These are phyloP conservation scores for Pythium folliculosum DNA, from an alignment of 352 stramenopile species.

Conservation along the genomic window DNA sequence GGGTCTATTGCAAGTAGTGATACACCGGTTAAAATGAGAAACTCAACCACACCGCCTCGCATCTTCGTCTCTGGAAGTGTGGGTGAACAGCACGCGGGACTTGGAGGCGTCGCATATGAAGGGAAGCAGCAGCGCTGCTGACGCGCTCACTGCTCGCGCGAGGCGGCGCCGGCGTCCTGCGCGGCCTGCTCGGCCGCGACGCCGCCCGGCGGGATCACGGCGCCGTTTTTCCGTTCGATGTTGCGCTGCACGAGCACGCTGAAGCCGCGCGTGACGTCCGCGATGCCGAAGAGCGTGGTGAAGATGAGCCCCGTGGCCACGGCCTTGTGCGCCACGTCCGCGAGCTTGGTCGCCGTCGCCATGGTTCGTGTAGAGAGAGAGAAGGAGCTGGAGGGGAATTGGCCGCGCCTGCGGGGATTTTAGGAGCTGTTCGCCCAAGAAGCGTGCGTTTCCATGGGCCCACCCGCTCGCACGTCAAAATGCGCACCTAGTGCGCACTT, in stretches of 20 bases:
- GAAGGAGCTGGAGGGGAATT: not conserved
- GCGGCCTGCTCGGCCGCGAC: conserved; percentile 2
- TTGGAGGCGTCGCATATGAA: too few relatives aligned
- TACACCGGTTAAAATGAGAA: conserved; percentile 1
- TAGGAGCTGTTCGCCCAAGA: conserved; percentile 1
- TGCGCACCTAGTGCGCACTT: not conserved
- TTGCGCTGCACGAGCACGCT: conserved; percentile 80
- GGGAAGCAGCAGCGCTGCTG: too few relatives aligned
- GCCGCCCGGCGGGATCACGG: not conserved
- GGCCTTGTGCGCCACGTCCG: conserved; percentile 82
- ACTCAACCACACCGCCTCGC: not conserved
- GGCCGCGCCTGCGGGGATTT: too few relatives aligned
- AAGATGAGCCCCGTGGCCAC: conserved; percentile 74
- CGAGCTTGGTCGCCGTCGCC: conserved; percentile 45
- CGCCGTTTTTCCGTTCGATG: conserved; percentile 51
- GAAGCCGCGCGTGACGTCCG: conserved; percentile 82
- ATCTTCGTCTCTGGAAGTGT: too few relatives aligned
- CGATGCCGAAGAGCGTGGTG: conserved; percentile 62
- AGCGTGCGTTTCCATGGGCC: conserved; percentile 12
- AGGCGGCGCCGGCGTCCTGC: not conserved
- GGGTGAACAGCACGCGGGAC: too few relatives aligned
- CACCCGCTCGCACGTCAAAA: not conserved
- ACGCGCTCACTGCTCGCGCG: conserved; percentile 14
- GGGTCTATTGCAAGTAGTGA: conserved; percentile 15
- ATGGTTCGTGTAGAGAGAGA: conserved; percentile 16